Conservation (phyloP, 1,284 basidiomycete species). For the Rhodofomes roseus region DNA sequence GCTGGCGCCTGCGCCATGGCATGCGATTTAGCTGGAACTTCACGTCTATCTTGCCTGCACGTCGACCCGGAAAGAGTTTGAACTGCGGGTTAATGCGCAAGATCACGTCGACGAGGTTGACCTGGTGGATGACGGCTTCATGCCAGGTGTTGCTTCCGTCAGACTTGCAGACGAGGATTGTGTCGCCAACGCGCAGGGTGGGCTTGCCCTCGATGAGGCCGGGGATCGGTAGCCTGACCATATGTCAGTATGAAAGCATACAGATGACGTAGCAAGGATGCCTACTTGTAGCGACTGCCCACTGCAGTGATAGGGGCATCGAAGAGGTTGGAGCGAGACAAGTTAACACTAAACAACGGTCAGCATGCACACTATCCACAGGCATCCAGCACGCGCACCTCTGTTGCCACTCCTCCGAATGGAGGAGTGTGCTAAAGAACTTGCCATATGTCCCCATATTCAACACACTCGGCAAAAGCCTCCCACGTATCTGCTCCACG, state of each 20-base stretch:
- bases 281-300: not conserved
- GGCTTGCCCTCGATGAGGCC: conserved; percentile 48
- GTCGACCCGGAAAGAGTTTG: not conserved
- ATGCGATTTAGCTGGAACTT: conserved; percentile 54
- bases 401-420: conserved; percentile 50
- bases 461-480: conserved; percentile 38
- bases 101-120: conserved; percentile 49
- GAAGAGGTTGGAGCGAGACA: conserved; percentile 50
- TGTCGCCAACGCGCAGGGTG: conserved; percentile 38
- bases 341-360: conserved; percentile 39
- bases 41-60: conserved; percentile 41
- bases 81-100: conserved; percentile 50
- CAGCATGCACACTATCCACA: too few species aligned
- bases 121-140: conserved; percentile 48
- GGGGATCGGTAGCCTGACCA: conserved; percentile 46
- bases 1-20: conserved; percentile 50
- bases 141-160: conserved; percentile 44
- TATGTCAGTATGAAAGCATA: too few species aligned
- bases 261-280: not conserved
- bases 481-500: conserved; percentile 8
- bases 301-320: conserved; percentile 32
- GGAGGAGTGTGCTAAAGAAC: conserved; percentile 49
- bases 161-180: conserved; percentile 47
- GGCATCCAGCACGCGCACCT: not conserved
- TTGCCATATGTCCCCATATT: conserved; percentile 40